These are phyloP conservation scores for Brassica juncea DNA, from an alignment of 345 rosid species.

Conservation along the genomic window DNA sequence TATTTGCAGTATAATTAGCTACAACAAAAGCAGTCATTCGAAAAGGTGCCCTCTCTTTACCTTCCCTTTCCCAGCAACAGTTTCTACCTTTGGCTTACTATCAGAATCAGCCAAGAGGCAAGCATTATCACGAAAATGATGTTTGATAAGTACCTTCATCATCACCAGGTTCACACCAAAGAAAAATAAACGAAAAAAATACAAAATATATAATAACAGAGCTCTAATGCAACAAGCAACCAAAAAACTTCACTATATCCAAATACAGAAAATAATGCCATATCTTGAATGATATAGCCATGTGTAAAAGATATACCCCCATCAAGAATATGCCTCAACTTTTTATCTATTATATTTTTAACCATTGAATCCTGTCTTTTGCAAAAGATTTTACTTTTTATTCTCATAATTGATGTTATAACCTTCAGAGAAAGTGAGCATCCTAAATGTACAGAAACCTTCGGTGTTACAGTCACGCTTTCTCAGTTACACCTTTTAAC, in stretches of 20 bases:
- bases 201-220: constrained; percentile 21
- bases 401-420: constrained; percentile 25
- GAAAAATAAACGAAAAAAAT: constrained; percentile 7
- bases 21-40: neutral
- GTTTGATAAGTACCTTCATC: constrained; percentile 19
- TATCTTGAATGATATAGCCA: constrained; percentile 17
- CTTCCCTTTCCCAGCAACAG: constrained; percentile 31
- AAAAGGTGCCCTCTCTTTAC: neutral
- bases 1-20: neutral
- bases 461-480: constrained; percentile 3
- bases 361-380: constrained; percentile 17
- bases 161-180: constrained; percentile 18
- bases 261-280: constrained; percentile 22
- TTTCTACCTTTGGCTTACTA: constrained; percentile 28
- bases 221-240: constrained; percentile 21
- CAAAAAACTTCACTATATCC: constrained; percentile 25
- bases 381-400: neutral
- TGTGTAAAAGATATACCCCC: constrained; percentile 8
- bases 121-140: constrained; percentile 19
- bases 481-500: neutral
- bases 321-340: constrained; percentile 10
- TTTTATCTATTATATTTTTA: constrained; percentile 1
- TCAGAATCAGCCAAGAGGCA: constrained; percentile 26
- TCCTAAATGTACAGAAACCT: neutral
- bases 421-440: neutral